phyloP scores from a whole-genome alignment of 768 basidiomycete genomes.

The Cyathus striatus region DNA sequence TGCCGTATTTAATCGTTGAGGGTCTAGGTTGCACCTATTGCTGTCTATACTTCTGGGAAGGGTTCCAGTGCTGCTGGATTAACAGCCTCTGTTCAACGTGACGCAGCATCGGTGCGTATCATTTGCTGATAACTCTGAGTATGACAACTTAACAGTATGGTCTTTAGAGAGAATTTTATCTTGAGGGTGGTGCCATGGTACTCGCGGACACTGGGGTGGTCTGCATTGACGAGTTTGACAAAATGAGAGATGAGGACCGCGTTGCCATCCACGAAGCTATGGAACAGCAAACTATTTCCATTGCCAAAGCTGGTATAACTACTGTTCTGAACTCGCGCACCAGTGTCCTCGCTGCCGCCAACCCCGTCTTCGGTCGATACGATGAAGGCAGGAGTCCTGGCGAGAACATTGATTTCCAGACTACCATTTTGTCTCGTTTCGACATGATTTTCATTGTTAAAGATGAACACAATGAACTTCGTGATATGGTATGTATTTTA shows the following conservation, averaged over 20 bases:
- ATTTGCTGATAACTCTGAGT: background rate
- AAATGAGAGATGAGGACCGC: conserved; percentile 98
- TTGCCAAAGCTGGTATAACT: conserved; percentile 98
- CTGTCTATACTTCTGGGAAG: conserved; percentile 98
- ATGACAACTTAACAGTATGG: conserved; percentile 4
- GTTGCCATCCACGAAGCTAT: conserved; percentile 99
- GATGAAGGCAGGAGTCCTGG: conserved; percentile 96
- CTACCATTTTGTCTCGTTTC: conserved; percentile 95
- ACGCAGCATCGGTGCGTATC: conserved; percentile 78
- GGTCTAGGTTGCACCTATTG: conserved; percentile 91
- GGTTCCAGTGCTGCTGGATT: conserved; percentile 98
- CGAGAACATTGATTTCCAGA: conserved; percentile 99
- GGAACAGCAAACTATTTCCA: conserved; percentile 99
- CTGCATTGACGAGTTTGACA: conserved; percentile 99
- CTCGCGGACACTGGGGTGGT: conserved; percentile 97
- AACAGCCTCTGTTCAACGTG: conserved; percentile 95
- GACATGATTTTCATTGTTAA: conserved; percentile 99
- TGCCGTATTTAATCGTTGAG: too few species aligned
- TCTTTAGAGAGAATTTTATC: conserved; percentile 89
- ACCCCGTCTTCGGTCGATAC: conserved; percentile 96
- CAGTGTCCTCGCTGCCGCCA: conserved; percentile 93
- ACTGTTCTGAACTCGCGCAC: conserved; percentile 96
- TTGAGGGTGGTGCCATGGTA: conserved; percentile 99
- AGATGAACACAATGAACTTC: conserved; percentile 93
- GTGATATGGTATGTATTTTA: conserved; percentile 69